Evolutionary conservation across 768 basidiomycete genomes (phyloP).

Genomic region (Lyophyllum semitale): DNA sequence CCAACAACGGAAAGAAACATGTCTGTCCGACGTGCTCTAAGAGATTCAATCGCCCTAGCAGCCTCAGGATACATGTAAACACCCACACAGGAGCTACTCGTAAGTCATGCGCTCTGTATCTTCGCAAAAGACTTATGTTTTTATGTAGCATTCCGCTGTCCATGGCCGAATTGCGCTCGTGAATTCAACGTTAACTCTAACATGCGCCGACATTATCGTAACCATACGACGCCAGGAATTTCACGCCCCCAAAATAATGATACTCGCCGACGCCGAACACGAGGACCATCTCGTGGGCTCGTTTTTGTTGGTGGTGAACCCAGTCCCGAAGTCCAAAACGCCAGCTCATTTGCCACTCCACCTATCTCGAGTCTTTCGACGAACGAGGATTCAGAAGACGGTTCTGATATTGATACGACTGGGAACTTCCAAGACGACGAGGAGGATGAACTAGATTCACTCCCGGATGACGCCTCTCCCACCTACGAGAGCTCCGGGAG

Average conservation of each 20-base stretch:
- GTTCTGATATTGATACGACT: conserved; percentile 21
- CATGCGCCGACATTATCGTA: conserved; percentile 79
- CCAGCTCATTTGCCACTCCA: conserved; percentile 14
- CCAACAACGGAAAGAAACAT: conserved; percentile 43
- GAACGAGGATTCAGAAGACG: conserved; percentile 29
- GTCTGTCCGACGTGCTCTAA: conserved; percentile 58
- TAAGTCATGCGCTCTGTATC: conserved; percentile 33
- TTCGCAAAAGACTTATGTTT: conserved; percentile 3
- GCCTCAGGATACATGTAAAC: conserved; percentile 65
- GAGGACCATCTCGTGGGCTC: conserved; percentile 17
- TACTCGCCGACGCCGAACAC: conserved; percentile 28
- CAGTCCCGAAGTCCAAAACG: not conserved
- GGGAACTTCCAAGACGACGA: conserved; percentile 15
- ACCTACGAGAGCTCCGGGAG: conserved; percentile 4
- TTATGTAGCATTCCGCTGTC: conserved; percentile 66
- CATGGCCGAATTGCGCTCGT: conserved; percentile 71
- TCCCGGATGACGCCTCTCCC: conserved; percentile 12
- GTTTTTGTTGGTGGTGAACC: conserved; percentile 16
- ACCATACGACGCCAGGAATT: conserved; percentile 47
- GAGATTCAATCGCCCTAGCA: conserved; percentile 70
- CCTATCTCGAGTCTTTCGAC: conserved; percentile 21
- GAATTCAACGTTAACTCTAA: conserved; percentile 86
- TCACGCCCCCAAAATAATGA: conserved; percentile 26
- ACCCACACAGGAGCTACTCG: conserved; percentile 72
- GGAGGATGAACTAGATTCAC: conserved; percentile 24